phyloP scores from a whole-genome alignment of 1,284 basidiomycete genomes.

The Trametes sp. region DNA sequence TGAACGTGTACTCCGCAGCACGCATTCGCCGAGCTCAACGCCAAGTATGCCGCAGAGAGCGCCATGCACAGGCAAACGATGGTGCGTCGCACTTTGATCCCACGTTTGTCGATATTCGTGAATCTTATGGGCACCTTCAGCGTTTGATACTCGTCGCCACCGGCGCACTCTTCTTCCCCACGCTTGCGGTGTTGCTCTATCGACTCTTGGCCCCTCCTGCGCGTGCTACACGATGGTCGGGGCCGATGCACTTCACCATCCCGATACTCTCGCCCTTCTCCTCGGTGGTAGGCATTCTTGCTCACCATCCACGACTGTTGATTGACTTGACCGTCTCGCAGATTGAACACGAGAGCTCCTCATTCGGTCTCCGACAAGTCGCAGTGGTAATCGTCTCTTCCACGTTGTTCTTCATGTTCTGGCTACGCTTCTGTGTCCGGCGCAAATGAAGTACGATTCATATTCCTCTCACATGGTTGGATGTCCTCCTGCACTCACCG shows the following conservation, averaged over 20 bases:
- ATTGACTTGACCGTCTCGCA: constrained; percentile 6
- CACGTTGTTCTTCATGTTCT: not conserved
- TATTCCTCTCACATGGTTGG: no score
- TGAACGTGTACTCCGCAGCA: not conserved
- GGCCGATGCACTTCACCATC: constrained; percentile 35
- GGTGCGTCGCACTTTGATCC: not conserved
- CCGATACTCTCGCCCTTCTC: constrained; percentile 38
- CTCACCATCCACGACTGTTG: no score
- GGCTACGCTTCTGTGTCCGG: not conserved
- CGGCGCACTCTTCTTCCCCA: not conserved
- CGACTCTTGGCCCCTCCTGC: not conserved
- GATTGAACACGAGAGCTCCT: constrained; percentile 37
- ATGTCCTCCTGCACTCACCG: no score
- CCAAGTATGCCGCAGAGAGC: not conserved
- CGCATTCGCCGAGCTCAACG: not conserved
- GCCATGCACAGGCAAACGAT: constrained; percentile 4
- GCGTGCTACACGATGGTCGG: constrained; percentile 9
- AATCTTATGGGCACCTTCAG: not conserved
- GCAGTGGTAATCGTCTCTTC: not conserved
- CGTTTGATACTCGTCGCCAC: not conserved
- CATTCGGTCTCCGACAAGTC: constrained; percentile 13
- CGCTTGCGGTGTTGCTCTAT: not conserved
- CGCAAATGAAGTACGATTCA: not conserved
- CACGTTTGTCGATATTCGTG: not conserved
- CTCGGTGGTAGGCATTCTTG: constrained; percentile 31